A percentile compares a stretch with the other conserved stretches of the same genome.
Conservation (phyloP, 129 eudicot species). For the Ambrosia artemisiifolia region DNA sequence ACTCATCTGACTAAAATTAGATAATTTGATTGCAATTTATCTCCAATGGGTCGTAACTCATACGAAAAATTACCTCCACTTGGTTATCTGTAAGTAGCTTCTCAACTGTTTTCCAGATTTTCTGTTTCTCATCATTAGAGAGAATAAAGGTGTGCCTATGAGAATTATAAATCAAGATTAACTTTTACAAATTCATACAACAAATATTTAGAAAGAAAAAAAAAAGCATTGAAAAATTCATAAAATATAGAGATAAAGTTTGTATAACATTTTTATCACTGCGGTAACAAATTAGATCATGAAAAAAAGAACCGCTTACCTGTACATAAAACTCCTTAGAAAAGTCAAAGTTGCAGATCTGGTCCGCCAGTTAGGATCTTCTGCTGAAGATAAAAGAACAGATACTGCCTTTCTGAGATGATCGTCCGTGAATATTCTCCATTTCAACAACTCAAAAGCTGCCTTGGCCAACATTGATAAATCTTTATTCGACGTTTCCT, state of each 20-base stretch:
- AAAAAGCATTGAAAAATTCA: not conserved
- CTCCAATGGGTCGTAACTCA: not conserved
- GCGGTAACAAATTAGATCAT: not conserved
- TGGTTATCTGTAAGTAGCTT: conserved; percentile 79
- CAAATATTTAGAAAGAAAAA: not conserved
- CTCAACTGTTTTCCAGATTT: conserved; percentile 87
- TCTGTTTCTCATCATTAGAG: conserved; percentile 53
- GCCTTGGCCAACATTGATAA: conserved; percentile 93
- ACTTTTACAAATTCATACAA: not conserved
- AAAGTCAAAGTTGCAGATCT: conserved; percentile 93
- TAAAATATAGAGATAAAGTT: not conserved
- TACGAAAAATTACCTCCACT: conserved; percentile 58
- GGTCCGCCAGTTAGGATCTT: conserved; percentile 96
- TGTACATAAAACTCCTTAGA: conserved; percentile 86
- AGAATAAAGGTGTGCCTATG: conserved; percentile 85
- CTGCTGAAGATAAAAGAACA: conserved; percentile 62
- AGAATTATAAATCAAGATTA: not conserved
- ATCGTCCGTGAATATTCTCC: conserved; percentile 64
- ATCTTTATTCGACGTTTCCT: conserved; percentile 97
- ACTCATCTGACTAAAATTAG: not conserved
- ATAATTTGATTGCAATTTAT: not conserved
- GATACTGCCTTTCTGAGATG: conserved; percentile 73
- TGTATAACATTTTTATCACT: not conserved
- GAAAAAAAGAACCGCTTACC: conserved; percentile 39
- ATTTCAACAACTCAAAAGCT: conserved; percentile 87